phyloP scores from a whole-genome alignment of 306 rosid genomes.

The Betula pendula region DNA sequence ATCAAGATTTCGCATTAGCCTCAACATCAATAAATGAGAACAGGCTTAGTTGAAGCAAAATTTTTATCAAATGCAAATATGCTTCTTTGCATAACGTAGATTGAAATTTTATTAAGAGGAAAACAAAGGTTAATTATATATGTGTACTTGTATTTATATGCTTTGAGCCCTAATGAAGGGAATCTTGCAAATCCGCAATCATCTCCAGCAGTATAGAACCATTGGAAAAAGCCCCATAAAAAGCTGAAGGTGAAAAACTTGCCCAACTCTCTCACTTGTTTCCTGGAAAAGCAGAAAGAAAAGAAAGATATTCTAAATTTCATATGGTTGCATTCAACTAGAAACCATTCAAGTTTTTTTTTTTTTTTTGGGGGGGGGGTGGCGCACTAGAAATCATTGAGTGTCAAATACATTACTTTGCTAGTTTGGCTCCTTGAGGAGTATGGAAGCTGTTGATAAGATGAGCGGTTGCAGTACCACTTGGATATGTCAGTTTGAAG shows the following conservation, averaged over 20 bases:
- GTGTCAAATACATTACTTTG: neutral
- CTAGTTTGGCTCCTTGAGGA: conserved; percentile 29
- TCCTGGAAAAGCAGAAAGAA: neutral
- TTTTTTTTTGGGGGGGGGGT: no score
- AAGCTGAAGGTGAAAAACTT: conserved; percentile 15
- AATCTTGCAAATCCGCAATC: neutral
- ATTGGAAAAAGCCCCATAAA: conserved; percentile 1
- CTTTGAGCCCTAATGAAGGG: conserved; percentile 8
- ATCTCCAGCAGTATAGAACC: neutral
- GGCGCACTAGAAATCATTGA: no score
- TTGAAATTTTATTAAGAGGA: neutral
- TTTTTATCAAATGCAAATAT: neutral
- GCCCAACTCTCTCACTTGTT: conserved; percentile 14
- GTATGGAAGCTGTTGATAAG: conserved; percentile 67
- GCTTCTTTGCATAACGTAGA: neutral
- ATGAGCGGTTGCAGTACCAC: conserved; percentile 66
- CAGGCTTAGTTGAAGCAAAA: neutral
- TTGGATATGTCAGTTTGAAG: conserved; percentile 61
- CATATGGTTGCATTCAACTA: neutral
- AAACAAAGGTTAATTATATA: neutral
- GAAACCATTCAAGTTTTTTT: no score
- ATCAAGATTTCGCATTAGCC: neutral
- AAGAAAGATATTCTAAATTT: neutral
- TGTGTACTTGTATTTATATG: neutral
- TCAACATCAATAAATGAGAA: neutral